Evolutionary conservation across 768 basidiomycete species (phyloP).

Genomic region (Chalciporus chontae): DNA sequence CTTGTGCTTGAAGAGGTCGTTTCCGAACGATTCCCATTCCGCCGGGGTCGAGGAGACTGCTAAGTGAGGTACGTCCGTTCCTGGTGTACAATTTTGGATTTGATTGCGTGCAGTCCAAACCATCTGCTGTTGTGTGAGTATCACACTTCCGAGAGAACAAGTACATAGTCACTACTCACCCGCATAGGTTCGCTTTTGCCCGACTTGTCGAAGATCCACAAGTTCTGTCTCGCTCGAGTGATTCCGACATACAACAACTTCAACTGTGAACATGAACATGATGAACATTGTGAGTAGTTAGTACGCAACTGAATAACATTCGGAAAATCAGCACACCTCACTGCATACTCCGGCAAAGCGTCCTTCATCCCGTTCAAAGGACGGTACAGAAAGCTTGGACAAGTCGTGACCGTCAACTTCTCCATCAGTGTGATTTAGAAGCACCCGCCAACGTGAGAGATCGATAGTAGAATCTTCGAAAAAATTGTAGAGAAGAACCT

Average conservation of each 20-base stretch:
- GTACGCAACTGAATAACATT: neutral
- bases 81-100: slow-evolving; percentile 47
- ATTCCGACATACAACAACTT: slow-evolving; percentile 71
- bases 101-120: slow-evolving; percentile 48
- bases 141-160: slow-evolving; percentile 5
- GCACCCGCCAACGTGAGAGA: slow-evolving; percentile 54
- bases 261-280: slow-evolving; percentile 35
- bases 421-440: slow-evolving; percentile 41
- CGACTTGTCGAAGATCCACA: slow-evolving; percentile 69
- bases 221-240: slow-evolving; percentile 62
- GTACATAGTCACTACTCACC: slow-evolving; percentile 32
- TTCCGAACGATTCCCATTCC: slow-evolving; percentile 45
- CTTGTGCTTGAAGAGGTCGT: slow-evolving; percentile 36
- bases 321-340: slow-evolving; percentile 39
- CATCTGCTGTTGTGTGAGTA: slow-evolving; percentile 31
- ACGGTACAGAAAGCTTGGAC: slow-evolving; percentile 33
- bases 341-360: slow-evolving; percentile 55
- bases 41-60: slow-evolving; percentile 49
- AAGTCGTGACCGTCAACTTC: slow-evolving; percentile 10
- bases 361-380: slow-evolving; percentile 41
- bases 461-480: slow-evolving; percentile 60
- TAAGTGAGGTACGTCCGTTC: slow-evolving; percentile 47
- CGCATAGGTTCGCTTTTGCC: slow-evolving; percentile 54
- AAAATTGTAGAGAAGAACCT: slow-evolving; percentile 76
- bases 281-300: neutral